Base-by-base conservation (phyloP, 805 yeast genomes). In the Grigorovia humatica region DNA sequence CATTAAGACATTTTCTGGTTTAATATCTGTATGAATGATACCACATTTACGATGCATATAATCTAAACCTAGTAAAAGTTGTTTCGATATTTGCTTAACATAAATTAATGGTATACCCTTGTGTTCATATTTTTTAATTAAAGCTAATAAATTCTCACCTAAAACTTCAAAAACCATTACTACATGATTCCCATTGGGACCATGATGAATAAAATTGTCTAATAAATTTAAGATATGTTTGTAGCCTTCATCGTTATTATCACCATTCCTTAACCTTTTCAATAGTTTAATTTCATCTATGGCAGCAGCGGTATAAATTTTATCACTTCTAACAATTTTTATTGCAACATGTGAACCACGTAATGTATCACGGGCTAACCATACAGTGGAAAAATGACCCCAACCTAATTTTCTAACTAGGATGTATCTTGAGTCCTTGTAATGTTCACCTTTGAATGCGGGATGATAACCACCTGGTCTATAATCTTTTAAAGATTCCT, bases 371-470 rank as follows among this genome's bases (percentile, higher is more conserved):
- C 71, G 76, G 4, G 96, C 98, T 30, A 87, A 73, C 97, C 96
- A 90, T 20, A 88, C 97, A 0, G 96, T 93, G 29, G 95, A 84
- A 65, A 93, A 93, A 69, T 93, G 97, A 40, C 99, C 99, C 99
- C 99, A 93, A 0, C 99, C 99, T 4, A 93, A 73, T 65, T 93
- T 93, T 54, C 98, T 79, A 32, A 87, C 90, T 48, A 93, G 69
- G 1, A 82, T 75, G 66, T 93, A 93, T 53, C 86, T 79, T 18
- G 81, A 80, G 51, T 85, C 74, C 59, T 88, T 85, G 68, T 84
- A 91, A 20, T 70, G 69, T 65, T 95, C 99, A 6, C 98, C 98
- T 48, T 88, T 81, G 57, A 70, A 81, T 12, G 95, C 93, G 0
- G 99, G 96, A 64, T 93, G 99, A 66, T 93, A 93, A 0, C 99